Base-by-base conservation (phyloP, 108 stramenopile species). In the Nannochloropsis oceanica region DNA sequence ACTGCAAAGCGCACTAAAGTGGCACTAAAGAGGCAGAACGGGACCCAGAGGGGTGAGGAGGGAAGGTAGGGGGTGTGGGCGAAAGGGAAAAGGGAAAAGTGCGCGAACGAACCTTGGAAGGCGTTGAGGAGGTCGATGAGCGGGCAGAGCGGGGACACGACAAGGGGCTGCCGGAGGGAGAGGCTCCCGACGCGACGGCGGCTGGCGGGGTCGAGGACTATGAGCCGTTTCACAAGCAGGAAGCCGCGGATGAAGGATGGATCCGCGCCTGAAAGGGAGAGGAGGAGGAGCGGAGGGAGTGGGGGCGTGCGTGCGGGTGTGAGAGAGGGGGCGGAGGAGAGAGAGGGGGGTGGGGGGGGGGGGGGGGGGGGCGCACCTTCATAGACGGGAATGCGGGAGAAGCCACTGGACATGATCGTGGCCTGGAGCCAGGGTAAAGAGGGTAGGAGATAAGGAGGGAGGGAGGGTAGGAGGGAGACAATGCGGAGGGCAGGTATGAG, bases 81-180 rank as follows among this genome's bases (percentile, higher is more conserved):
- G 59, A 10, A 2, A 73, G 59, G 59, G 59, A n/a, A 73, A 73
- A 18, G 18, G 46, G 46, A 18, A 50, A 18, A 50, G 46, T 0
- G 46, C 46, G 59, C 22, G 59, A 24, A n/a, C 8, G 81, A 79
- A 0, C 81, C 82, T 82, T 89, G 88, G 50, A 89, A 89, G 44
- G 81, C 81, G 44, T 89, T 89, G 79, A 89, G 82, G 79, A 89
- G 85, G 43, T 89, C 85, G 13, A 89, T 81, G 1, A 89, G 85
- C 79, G 82, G 82, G 79, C 81, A 44, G 22, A 11, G 43, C 24
- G 88, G 85, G 3, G 84, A 85, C 1, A 89, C 88, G n/a, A 89
- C 88, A 22, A 85, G 84, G 20, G 88, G 88, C 13, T 81, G 26
- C n/a, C 88, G 85, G 22, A 89, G 88, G 46, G 83, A 42, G 34